These are phyloP conservation scores for Pterocarpus santalinus DNA, from an alignment of 306 rosid species.

Conservation along the genomic window DNA sequence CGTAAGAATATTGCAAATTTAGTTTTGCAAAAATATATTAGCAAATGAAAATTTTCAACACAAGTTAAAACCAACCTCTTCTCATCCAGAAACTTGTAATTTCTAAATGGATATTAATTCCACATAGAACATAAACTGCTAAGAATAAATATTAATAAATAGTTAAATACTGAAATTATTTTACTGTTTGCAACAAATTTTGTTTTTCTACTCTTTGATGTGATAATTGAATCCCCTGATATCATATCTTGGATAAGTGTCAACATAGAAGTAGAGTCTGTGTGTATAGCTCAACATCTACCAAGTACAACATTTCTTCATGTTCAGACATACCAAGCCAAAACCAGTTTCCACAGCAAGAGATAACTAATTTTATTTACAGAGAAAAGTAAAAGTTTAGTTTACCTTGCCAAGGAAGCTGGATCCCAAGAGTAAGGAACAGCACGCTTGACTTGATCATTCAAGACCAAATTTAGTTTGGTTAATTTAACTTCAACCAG, in stretches of 20 bases:
- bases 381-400: conserved; percentile 21
- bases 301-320: conserved; percentile 10
- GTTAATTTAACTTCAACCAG: conserved; percentile 68
- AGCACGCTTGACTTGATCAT: conserved; percentile 78
- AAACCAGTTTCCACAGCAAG: conserved; percentile 12
- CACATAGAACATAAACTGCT: conserved; percentile 16
- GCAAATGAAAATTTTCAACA: neutral
- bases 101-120: neutral
- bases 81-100: conserved; percentile 17
- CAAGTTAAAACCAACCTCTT: neutral
- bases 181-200: conserved; percentile 1
- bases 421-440: conserved; percentile 98
- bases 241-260: neutral
- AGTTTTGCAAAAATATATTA: neutral
- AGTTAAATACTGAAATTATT: neutral
- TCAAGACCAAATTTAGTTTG: conserved; percentile 63
- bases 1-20: neutral
- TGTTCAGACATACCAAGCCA: conserved; percentile 13
- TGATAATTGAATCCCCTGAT: neutral
- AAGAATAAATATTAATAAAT: conserved; percentile 1
- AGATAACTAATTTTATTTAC: neutral
- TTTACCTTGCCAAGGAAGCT: conserved; percentile 88
- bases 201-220: neutral
- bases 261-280: neutral
- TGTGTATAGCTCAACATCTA: conserved; percentile 6